phyloP scores from a whole-genome alignment of 106 monocot species.

The Posidonia australis region DNA sequence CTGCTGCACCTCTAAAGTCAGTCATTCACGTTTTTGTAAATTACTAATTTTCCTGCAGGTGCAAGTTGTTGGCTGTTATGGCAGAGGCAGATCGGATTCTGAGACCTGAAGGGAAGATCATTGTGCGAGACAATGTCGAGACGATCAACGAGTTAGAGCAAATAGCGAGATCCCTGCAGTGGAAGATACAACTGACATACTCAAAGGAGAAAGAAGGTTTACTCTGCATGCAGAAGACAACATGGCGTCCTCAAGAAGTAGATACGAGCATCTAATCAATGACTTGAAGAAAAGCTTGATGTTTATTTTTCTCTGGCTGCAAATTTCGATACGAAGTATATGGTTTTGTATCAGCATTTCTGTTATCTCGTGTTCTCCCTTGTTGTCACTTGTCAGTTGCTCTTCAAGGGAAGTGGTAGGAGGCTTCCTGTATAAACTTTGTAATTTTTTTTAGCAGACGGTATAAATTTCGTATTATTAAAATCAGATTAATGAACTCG shows the following conservation, averaged over 20 bases:
- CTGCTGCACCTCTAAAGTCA: background rate
- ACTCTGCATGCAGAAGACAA: conserved; percentile 48
- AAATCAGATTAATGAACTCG: no score
- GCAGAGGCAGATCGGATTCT: conserved; percentile 33
- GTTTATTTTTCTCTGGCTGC: background rate
- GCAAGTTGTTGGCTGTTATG: conserved; percentile 11
- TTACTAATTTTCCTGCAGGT: conserved; percentile 3
- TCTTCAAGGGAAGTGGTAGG: no score
- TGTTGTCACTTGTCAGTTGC: no score
- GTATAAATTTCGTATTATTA: no score
- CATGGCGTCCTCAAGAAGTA: conserved; percentile 38
- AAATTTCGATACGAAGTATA: background rate
- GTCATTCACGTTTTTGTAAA: background rate
- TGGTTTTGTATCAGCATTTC: background rate
- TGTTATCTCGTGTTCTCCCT: background rate
- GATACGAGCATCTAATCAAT: conserved; percentile 6
- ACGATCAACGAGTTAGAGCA: conserved; percentile 34
- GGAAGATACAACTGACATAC: conserved; percentile 51
- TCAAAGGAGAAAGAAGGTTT: conserved; percentile 43
- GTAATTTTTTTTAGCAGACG: no score
- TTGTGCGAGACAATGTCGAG: conserved; percentile 48
- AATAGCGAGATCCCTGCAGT: conserved; percentile 48
- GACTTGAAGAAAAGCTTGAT: background rate
- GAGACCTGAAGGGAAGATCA: conserved; percentile 59
- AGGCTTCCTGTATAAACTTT: no score